phyloP scores from a whole-genome alignment of 164 flowering plant genomes.

The Vitis labrusca region DNA sequence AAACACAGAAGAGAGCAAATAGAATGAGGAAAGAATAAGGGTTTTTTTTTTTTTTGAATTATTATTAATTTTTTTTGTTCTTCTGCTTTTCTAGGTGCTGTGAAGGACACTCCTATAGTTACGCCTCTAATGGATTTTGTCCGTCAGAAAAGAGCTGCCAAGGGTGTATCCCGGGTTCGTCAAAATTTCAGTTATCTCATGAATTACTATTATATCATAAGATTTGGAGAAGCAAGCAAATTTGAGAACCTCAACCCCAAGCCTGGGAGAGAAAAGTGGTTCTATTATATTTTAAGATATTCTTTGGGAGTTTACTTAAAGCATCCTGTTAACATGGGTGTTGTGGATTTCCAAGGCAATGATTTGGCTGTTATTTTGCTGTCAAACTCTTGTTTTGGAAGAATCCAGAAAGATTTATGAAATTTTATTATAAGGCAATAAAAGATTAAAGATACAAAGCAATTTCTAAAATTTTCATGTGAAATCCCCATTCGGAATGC shows the following conservation, averaged over 20 bases:
- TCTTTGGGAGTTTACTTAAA: neutral
- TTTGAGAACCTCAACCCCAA: neutral
- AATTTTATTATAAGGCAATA: no score
- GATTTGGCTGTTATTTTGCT: no score
- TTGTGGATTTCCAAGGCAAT: neutral
- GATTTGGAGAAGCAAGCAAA: neutral
- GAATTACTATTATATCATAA: neutral
- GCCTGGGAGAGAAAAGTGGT: no score
- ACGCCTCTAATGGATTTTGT: conserved; percentile 91
- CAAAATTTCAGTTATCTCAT: neutral
- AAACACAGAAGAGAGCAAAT: neutral
- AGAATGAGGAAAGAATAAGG: neutral
- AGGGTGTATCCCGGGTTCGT: conserved; percentile 71
- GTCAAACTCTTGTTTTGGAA: no score
- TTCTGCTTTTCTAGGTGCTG: conserved; percentile 44
- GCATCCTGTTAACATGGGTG: neutral
- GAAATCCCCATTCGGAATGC: no score
- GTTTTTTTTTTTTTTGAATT: neutral
- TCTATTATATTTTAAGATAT: no score
- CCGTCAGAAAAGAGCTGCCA: conserved; percentile 87
- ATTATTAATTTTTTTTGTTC: neutral
- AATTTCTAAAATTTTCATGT: no score
- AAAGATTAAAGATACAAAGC: no score
- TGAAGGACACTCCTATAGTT: conserved; percentile 66
- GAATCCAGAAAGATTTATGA: no score